phyloP scores from a whole-genome alignment of 2,329 filamentous ascomycete species.

The Penicillium sp. region DNA sequence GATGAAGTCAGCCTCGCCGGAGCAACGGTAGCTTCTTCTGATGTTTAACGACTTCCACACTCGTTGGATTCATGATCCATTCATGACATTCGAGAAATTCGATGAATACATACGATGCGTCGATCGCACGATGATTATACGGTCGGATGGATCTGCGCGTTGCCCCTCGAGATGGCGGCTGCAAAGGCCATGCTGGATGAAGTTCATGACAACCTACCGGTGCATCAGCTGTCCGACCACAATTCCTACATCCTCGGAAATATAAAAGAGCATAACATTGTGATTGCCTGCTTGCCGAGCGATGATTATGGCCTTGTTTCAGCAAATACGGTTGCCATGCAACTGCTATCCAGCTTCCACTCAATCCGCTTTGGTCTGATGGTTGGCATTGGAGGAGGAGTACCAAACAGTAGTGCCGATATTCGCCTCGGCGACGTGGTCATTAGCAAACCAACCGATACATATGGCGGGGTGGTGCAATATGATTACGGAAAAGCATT shows the following conservation, averaged over 20 bases:
- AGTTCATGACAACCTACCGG: neutral
- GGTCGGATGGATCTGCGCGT: neutral
- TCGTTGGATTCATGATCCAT: too few relatives aligned
- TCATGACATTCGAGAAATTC: too few relatives aligned
- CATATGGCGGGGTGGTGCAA: constrained; percentile 16
- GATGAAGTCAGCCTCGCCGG: too few relatives aligned
- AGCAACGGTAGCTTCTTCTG: too few relatives aligned
- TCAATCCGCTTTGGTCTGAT: constrained; percentile 18
- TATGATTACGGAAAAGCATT: too few relatives aligned
- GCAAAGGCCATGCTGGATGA: neutral
- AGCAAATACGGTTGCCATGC: constrained; percentile 13
- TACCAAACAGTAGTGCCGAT: constrained; percentile 12
- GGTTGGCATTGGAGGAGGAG: constrained; percentile 23
- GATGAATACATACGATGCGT: too few relatives aligned
- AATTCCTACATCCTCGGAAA: constrained; percentile 20
- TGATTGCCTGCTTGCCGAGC: constrained; percentile 15
- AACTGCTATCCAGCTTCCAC: constrained; percentile 18
- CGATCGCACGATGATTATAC: constrained; percentile 3
- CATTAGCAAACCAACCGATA: constrained; percentile 15
- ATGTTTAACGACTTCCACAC: too few relatives aligned
- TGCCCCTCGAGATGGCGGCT: neutral
- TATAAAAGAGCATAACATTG: constrained; percentile 19
- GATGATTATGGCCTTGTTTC: constrained; percentile 7
- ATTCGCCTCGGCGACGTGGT: constrained; percentile 13
- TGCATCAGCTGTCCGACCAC: constrained; percentile 4